These are phyloP conservation scores for Allium cepa DNA, from an alignment of 106 monocot genomes.

Conservation along the genomic window DNA sequence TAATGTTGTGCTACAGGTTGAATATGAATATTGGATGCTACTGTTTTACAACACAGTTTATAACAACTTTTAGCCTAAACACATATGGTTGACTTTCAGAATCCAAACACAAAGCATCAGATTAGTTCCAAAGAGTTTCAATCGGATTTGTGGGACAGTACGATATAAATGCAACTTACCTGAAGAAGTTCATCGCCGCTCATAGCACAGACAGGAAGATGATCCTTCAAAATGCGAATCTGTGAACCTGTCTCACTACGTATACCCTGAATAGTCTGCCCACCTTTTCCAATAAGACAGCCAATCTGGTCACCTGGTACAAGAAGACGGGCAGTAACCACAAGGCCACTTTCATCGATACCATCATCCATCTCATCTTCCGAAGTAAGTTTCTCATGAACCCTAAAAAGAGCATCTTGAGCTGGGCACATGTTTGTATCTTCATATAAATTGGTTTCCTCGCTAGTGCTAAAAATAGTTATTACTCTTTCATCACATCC, in stretches of 20 bases:
- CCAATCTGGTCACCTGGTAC: constrained; percentile 97
- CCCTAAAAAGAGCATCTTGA: constrained; percentile 89
- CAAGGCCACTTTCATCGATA: constrained; percentile 25
- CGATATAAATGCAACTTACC: constrained; percentile 22
- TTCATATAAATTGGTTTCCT: constrained; percentile 51
- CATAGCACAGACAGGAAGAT: constrained; percentile 69
- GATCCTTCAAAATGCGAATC: constrained; percentile 61
- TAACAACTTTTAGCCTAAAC: too few species aligned
- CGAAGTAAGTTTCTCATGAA: constrained; percentile 61
- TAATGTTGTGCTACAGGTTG: too few species aligned
- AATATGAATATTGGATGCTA: too few species aligned
- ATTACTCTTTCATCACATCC: constrained; percentile 87
- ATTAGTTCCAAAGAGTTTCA: too few species aligned
- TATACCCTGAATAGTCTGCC: constrained; percentile 62
- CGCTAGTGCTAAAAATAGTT: constrained; percentile 70
- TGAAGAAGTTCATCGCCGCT: constrained; percentile 82
- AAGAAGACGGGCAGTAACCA: constrained; percentile 71
- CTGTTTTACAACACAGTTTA: too few species aligned
- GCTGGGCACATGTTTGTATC: constrained; percentile 82
- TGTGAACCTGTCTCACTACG: constrained; percentile 66
- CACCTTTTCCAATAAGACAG: constrained; percentile 89
- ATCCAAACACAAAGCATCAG: too few species aligned
- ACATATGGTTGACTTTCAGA: too few species aligned
- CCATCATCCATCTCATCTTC: constrained; percentile 66
- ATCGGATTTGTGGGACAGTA: too few species aligned